Evolutionary conservation across 1,284 basidiomycete genomes (phyloP), one percentile per base, ranked within the genome.

Genomic region (Fomitiporia mediterranea): DNA sequence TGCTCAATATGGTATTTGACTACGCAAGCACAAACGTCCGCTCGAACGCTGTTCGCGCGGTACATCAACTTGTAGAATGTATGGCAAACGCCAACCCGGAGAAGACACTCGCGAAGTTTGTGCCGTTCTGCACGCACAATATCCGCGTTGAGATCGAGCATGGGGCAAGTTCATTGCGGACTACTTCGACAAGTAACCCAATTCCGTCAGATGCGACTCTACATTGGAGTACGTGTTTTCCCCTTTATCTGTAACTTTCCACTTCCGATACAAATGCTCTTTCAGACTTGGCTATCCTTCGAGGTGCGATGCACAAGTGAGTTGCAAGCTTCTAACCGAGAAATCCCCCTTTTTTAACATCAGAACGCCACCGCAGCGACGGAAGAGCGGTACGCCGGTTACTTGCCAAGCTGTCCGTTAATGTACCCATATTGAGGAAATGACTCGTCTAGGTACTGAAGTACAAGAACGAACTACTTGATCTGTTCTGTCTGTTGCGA

Each of bases 11-110:
- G 76, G 81, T 96, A 51, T 87, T 78, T 65, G 82, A 89, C 65
- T 89, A 86, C 63, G 83, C 84, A 34, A 85, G 85, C 60, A 87
- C 82, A 8, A 91, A 87, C 53, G 85, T 87, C 30, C 83, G 90
- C 27, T 80, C 90, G 28, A 95, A 94, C 66, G 89, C 91, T 17
- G 90, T 94, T 21, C 84, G 90, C 56, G 90, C 88, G 2, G 88
- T 94, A 15, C 92, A 94, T 65, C 86, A 91, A 62, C 76, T 98
- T 2, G 86, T 95, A 23, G 84, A 89, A 67, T 93, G 90, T 67
- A 83, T 97, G 35, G 86, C 93, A 3, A 88, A 91, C 52, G 89
- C 88, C 17, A 77, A 92, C 66, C 82, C 91, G 5, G 72, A 69
- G 48, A 92, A 91, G 73, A 89, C 89, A 0, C 76, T 95, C 49